Conservation (phyloP, 495 filamentous ascomycete species). For the Penicillium chermesinum region DNA sequence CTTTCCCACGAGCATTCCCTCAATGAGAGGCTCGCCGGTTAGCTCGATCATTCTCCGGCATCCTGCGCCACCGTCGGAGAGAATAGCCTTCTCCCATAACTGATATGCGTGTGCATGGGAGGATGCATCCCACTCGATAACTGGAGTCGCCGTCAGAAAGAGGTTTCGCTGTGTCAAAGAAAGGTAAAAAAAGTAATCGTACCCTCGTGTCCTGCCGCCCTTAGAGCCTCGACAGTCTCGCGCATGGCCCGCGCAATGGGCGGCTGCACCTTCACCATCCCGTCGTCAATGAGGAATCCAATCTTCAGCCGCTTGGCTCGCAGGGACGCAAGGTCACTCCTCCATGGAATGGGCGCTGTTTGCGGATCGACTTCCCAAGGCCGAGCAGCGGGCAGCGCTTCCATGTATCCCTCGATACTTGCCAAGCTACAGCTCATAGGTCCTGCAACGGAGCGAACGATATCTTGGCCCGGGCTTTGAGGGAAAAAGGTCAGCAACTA, state of each 20-base stretch:
- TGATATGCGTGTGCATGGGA: constrained; percentile 27
- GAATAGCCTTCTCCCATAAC: constrained; percentile 48
- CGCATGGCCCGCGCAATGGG: constrained; percentile 42
- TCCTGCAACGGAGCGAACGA: constrained; percentile 28
- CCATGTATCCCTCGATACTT: constrained; percentile 30
- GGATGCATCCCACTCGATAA: constrained; percentile 40
- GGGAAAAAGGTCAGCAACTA: neutral
- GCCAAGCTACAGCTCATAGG: constrained; percentile 24
- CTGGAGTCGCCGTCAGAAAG: no score
- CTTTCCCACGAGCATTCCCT: constrained; percentile 41
- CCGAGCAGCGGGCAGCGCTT: constrained; percentile 18
- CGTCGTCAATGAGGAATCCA: constrained; percentile 50
- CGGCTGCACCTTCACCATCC: constrained; percentile 51
- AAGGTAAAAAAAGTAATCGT: constrained; percentile 5
- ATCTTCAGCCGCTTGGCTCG: constrained; percentile 37
- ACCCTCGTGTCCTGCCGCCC: constrained; percentile 41
- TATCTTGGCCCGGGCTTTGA: constrained; percentile 26
- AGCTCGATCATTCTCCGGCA: constrained; percentile 43
- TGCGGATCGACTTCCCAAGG: constrained; percentile 32
- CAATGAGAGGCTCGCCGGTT: constrained; percentile 55
- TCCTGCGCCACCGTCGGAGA: constrained; percentile 54
- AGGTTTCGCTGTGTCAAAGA: no score
- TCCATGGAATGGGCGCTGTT: constrained; percentile 42
- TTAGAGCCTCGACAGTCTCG: constrained; percentile 39
- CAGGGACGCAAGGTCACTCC: constrained; percentile 24